Conservation (phyloP, 1,284 basidiomycete species). For the Phylloporus sp. region DNA sequence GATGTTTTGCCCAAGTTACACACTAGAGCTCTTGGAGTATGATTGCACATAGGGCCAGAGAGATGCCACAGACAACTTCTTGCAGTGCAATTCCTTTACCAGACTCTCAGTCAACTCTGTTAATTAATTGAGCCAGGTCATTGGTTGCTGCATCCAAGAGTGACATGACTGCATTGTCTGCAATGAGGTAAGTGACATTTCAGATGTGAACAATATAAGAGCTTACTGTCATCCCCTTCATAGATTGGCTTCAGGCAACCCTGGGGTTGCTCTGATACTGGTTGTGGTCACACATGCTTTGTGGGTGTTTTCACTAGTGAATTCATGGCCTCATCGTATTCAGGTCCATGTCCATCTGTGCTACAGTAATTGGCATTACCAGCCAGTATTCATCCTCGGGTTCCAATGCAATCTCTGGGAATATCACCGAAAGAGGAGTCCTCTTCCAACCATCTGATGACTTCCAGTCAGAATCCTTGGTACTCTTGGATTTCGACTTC, state of each 20-base stretch:
- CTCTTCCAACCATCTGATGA: constrained; percentile 50
- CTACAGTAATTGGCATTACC: constrained; percentile 39
- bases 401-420: constrained; percentile 43
- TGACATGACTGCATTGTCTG: constrained; percentile 58
- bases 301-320: constrained; percentile 48
- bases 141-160: constrained; percentile 76
- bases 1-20: constrained; percentile 59
- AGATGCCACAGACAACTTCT: constrained; percentile 55
- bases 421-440: constrained; percentile 52
- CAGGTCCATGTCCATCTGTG: constrained; percentile 48
- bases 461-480: constrained; percentile 26
- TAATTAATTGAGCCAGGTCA: constrained; percentile 76
- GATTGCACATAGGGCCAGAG: constrained; percentile 63
- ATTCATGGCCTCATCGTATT: constrained; percentile 29
- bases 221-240: constrained; percentile 52
- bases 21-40: constrained; percentile 34
- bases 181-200: constrained; percentile 12
- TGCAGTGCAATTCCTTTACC: constrained; percentile 42
- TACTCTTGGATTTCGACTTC: constrained; percentile 36
- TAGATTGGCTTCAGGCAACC: constrained; percentile 55
- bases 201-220: constrained; percentile 11
- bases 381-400: constrained; percentile 11
- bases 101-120: constrained; percentile 72
- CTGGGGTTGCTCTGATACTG: constrained; percentile 68
- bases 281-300: constrained; percentile 55